Evolutionary conservation across 257 asterid genomes (phyloP), one percentile per base, ranked within the genome.

Genomic region (Gardenia jasminoides): DNA sequence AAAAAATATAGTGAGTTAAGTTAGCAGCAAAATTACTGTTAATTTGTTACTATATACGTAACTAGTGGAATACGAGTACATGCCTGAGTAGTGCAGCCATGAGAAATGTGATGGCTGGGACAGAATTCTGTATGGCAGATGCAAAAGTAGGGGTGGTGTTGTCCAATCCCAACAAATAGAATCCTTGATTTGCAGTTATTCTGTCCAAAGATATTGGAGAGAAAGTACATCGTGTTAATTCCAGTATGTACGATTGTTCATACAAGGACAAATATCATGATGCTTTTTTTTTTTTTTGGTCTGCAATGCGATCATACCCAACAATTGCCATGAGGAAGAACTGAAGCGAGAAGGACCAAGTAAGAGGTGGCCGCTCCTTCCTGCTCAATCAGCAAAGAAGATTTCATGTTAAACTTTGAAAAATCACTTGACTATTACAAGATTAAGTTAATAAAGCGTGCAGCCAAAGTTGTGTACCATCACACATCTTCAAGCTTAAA

Each of bases 141-240:
- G 99, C 99, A 82, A 95, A 95, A 6, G 99, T 95, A 2, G 99
- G 99, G 0, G 99, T 93, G 36, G 99, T 95, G 83, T 93, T 83
- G 82, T 95, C 99, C 86, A 95, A 83, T 28, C 99, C 99, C 91
- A 95, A 78, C 88, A 95, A 85, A 88, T 95, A 95, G 79, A 95
- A 95, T 67, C 96, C 97, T 82, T 95, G 99, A 62, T 95, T 95
- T 80, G 99, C 99, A 13, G 99, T 95, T 33, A 95, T 95, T 74
- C 99, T 94, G 88, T 52, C 39, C 54, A 15, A 17, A 15, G 33
- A 36, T 26, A 6, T 9, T 15, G 11, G 26, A 44, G 24, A 54
- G 30, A 0, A 77, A 74, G 50, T 9, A 72, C 52, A 16, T 17
- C 13, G 47, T 17, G 52, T 69, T 58, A 61, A 28, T 13, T 11